phyloP scores from a whole-genome alignment of 176 grass and related monocot genomes.

The Dendrocalamus sinicus region DNA sequence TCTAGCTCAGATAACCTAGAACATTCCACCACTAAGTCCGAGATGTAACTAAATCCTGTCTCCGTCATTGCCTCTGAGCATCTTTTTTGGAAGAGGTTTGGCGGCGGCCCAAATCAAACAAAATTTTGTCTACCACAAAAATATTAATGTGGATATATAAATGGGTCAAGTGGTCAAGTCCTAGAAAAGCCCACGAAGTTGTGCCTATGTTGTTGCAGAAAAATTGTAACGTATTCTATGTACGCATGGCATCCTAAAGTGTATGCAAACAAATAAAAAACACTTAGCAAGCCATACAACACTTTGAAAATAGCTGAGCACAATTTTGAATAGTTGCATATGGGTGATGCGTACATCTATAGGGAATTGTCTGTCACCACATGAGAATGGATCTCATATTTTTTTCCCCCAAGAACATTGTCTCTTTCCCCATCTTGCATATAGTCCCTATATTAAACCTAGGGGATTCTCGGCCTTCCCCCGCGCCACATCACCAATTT shows the following conservation, averaged over 20 bases:
- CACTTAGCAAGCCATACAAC: not conserved
- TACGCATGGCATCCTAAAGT: not conserved
- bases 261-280: not conserved
- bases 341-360: not conserved
- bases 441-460: no score
- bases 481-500: no score
- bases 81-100: not conserved
- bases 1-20: no score
- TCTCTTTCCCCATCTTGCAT: no score
- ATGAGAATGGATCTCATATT: not conserved
- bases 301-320: not conserved
- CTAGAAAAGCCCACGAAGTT: not conserved
- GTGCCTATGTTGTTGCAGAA: rapidly evolving
- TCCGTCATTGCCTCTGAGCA: no score
- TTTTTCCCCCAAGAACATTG: no score
- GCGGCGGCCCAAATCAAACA: no score
- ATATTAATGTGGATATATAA: not conserved
- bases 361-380: not conserved
- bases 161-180: not conserved
- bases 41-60: no score
- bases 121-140: no score
- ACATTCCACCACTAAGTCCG: no score
- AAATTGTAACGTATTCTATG: not conserved
- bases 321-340: not conserved
- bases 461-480: no score